Conservation (phyloP, 495 filamentous ascomycete species). For the Neurospora sp. region DNA sequence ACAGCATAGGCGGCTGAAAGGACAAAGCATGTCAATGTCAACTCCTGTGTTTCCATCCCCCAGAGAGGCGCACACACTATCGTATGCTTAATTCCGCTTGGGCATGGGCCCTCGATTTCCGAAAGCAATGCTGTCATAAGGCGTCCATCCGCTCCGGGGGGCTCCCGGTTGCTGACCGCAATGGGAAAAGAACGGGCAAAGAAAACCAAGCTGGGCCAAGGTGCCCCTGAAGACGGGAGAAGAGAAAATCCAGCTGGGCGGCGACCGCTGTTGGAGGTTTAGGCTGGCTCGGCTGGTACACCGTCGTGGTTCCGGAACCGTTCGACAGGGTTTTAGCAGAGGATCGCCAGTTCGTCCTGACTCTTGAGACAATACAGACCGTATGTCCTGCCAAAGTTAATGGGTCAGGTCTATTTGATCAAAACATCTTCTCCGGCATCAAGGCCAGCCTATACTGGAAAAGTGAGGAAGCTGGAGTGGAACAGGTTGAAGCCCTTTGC, state of each 20-base stretch:
- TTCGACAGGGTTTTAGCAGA: background rate
- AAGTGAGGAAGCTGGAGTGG: background rate
- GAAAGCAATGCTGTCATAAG: background rate
- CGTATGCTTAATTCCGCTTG: background rate
- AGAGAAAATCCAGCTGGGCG: background rate
- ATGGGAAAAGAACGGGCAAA: background rate
- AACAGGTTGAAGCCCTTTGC: slow-evolving; percentile 1
- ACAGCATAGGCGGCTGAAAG: background rate
- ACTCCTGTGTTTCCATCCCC: background rate
- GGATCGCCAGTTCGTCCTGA: background rate
- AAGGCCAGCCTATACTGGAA: background rate
- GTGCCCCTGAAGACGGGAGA: background rate
- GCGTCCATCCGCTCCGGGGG: background rate
- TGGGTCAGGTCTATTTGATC: background rate
- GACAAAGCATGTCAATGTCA: background rate
- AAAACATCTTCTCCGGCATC: background rate
- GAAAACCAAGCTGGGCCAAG: background rate
- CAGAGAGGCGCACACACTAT: background rate
- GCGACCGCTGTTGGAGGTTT: background rate
- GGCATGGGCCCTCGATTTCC: background rate
- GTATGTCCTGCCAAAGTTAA: background rate
- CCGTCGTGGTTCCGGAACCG: background rate
- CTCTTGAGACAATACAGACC: background rate
- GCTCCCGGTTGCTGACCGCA: background rate
- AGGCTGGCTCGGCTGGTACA: background rate